Evolutionary conservation across 306 rosid species (phyloP), one percentile per base, ranked within the genome.

Genomic region (Cucurbita ficifolia): DNA sequence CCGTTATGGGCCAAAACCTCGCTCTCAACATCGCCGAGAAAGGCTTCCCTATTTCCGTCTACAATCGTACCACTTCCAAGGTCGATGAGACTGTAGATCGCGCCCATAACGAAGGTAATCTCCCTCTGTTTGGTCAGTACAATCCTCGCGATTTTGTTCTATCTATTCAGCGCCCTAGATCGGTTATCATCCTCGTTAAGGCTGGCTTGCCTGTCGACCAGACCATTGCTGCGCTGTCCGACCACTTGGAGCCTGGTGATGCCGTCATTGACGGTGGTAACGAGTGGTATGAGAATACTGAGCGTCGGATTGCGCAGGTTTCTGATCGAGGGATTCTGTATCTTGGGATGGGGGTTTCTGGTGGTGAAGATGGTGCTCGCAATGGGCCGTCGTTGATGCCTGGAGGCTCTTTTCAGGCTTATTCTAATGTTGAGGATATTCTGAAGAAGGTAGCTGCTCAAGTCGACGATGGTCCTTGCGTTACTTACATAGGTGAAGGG

Each of bases 1-100:
- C 98, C 58, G 98, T 93, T 0, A 93, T 93, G 98, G 98, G 98
- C 82, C 98, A 93, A 74, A 93, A 93, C 84, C 88, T 93, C 7
- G 97, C 98, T 65, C 96, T 93, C 36, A 93, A 93, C 86, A 86
- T 90, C 76, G 98, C 96, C 43, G 98, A 93, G 4, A 93, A 93
- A 72, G 98, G 98, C 42, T 90, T 90, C 82, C 97, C 98, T 0
- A 90, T 93, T 87, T 93, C 98, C 75, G 97, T 93, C 74, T 93
- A 93, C 89, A 93, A 93, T 75, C 97, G 98, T 56, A 84, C 96
- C 0, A 49, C 92, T 38, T 86, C 96, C 81, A 93, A 93, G 36
- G 96, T 90, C 54, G 97, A 93, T 69, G 96, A 93, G 79, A 90
- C 98, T 40, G 85, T 90, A 39, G 84, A 84, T 45, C 94, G 97